Percentiles rank a stretch among this genome's conserved stretches.
phyloP scores from a whole-genome alignment of 108 stramenopile species.

The Cylindrotheca closterium region DNA sequence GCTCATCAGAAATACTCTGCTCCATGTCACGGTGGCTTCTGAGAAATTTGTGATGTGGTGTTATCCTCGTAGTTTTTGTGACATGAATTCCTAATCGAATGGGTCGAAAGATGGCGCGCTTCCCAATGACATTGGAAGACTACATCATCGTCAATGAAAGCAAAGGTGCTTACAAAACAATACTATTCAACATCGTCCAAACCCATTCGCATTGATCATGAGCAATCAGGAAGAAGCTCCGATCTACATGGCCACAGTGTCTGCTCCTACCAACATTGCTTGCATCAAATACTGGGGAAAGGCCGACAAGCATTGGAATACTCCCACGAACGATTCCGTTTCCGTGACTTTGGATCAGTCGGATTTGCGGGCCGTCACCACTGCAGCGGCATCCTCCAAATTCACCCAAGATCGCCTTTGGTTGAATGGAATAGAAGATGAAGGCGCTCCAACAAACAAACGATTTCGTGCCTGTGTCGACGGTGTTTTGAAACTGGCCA shows the following conservation, averaged over 20 bases:
- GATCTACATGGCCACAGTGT: slow-evolving; percentile 81
- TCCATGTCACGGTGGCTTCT: no score
- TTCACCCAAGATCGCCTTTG: slow-evolving; percentile 90
- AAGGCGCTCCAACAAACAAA: slow-evolving; percentile 42
- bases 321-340: slow-evolving; percentile 91
- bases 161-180: no score
- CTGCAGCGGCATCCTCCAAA: slow-evolving; percentile 68
- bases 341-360: slow-evolving; percentile 91
- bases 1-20: no score
- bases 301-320: slow-evolving; percentile 86
- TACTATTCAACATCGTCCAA: no score
- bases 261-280: slow-evolving; percentile 96
- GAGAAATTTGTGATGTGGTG: no score
- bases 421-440: slow-evolving; percentile 91
- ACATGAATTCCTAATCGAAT: no score
- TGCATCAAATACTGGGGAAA: slow-evolving; percentile 99
- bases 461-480: slow-evolving; percentile 85
- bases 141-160: no score
- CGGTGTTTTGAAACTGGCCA: slow-evolving; percentile 61
- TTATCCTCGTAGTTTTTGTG: no score
- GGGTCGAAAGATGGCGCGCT: no score
- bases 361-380: slow-evolving; percentile 94
- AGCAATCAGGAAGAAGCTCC: slow-evolving; percentile 19
- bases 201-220: no score
- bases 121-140: no score